Percentiles rank a stretch among this genome's conserved stretches.
phyloP scores from a whole-genome alignment of 345 rosid genomes.

The Capsella bursapastoris region DNA sequence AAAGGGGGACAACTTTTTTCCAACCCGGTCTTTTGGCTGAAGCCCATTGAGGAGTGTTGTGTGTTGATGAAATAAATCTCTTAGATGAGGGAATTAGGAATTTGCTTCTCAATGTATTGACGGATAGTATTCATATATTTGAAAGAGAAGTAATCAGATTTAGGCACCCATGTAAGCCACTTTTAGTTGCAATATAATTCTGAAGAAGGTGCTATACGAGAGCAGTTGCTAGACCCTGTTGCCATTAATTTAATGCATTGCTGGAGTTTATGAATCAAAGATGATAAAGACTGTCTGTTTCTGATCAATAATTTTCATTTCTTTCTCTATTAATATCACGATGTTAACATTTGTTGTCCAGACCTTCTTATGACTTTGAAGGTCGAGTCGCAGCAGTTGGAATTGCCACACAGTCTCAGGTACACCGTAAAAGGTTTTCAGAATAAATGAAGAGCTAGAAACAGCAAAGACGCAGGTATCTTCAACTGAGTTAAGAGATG shows the following conservation, averaged over 20 bases:
- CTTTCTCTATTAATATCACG: conserved; percentile 40
- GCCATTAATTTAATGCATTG: conserved; percentile 90
- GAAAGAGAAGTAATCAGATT: conserved; percentile 98
- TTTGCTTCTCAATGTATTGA: conserved; percentile 89
- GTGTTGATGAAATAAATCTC: conserved; percentile 90
- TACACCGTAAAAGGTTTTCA: conserved; percentile 69
- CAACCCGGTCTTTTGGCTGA: conserved; percentile 98
- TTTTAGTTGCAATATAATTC: conserved; percentile 90
- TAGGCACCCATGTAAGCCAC: conserved; percentile 91
- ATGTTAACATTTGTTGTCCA: conserved; percentile 55
- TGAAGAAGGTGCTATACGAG: conserved; percentile 95
- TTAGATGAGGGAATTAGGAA: conserved; percentile 86
- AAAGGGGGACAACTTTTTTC: conserved; percentile 86
- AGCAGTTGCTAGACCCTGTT: conserved; percentile 87
- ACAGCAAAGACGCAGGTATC: conserved; percentile 88
- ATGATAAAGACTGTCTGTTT: conserved; percentile 6
- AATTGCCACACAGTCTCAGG: conserved; percentile 80
- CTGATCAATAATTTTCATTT: neutral
- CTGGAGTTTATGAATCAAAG: conserved; percentile 29
- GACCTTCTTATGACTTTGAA: no score
- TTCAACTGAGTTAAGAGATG: conserved; percentile 9
- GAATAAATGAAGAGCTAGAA: conserved; percentile 82
- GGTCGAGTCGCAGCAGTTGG: no score
- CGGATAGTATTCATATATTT: conserved; percentile 86
- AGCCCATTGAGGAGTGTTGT: conserved; percentile 95